These are phyloP conservation scores for Terfezia boudieri DNA, from an alignment of 495 filamentous ascomycete species.

Conservation along the genomic window DNA sequence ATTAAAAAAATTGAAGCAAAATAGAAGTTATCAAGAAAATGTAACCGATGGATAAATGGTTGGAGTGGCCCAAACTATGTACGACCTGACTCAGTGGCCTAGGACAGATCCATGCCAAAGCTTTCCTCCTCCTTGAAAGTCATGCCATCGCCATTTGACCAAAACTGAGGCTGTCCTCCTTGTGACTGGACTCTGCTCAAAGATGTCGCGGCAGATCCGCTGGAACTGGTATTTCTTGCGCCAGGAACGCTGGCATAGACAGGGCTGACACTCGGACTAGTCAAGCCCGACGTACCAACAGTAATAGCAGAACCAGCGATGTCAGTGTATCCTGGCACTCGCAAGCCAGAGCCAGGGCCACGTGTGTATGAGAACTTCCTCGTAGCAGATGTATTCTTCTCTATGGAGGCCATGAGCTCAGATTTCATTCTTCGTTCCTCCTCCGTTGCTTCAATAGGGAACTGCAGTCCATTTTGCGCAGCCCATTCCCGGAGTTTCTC, in stretches of 20 bases:
- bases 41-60: no score
- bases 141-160: conserved; percentile 47
- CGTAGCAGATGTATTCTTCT: conserved; percentile 43
- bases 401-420: conserved; percentile 65
- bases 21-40: neutral
- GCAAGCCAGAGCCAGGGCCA: conserved; percentile 58
- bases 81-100: neutral
- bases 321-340: conserved; percentile 85
- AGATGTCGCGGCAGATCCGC: conserved; percentile 31
- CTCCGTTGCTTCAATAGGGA: conserved; percentile 68
- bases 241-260: conserved; percentile 4
- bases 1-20: neutral
- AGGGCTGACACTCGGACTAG: conserved; percentile 12
- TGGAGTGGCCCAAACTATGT: no score
- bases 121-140: conserved; percentile 86
- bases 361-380: conserved; percentile 57
- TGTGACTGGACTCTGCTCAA: conserved; percentile 41
- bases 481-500: conserved; percentile 59
- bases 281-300: conserved; percentile 9
- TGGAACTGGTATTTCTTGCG: conserved; percentile 21
- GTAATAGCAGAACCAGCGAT: conserved; percentile 52
- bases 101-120: conserved; percentile 59
- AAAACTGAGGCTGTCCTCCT: conserved; percentile 37
- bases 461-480: conserved; percentile 41
- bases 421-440: conserved; percentile 89